phyloP scores from a whole-genome alignment of 257 asterid genomes.

The Eustoma russellianum region DNA sequence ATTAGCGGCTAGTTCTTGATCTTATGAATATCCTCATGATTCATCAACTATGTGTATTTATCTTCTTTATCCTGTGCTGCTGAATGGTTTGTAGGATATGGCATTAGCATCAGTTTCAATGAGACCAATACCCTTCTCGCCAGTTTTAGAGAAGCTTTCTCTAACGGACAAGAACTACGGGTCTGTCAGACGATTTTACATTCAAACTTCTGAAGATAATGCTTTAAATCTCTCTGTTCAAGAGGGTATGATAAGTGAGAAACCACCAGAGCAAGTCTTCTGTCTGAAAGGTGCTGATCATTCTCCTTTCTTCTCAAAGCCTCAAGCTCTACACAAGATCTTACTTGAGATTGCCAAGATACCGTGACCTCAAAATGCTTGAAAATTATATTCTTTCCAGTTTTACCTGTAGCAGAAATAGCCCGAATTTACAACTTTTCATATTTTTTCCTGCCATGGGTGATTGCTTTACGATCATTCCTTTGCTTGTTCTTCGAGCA shows the following conservation, averaged over 20 bases:
- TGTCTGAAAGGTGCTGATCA: conserved; percentile 87
- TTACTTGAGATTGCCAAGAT: conserved; percentile 71
- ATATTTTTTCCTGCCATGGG: too few species aligned
- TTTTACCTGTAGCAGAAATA: too few species aligned
- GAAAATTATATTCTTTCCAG: too few species aligned
- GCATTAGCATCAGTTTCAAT: conserved; percentile 94
- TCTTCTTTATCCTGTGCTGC: conserved; percentile 10
- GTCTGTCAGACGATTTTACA: conserved; percentile 68
- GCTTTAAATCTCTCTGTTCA: conserved; percentile 69
- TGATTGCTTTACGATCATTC: too few species aligned
- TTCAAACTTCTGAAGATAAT: conserved; percentile 73
- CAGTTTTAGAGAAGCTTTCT: conserved; percentile 74
- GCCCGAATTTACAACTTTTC: too few species aligned
- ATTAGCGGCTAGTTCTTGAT: background rate
- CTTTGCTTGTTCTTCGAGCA: too few species aligned
- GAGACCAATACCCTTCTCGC: conserved; percentile 89
- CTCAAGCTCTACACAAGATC: conserved; percentile 81
- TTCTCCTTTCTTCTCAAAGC: conserved; percentile 94
- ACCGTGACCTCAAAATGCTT: conserved; percentile 13
- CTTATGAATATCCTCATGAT: background rate
- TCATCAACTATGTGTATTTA: background rate
- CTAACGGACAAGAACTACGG: conserved; percentile 75
- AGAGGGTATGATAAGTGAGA: conserved; percentile 54
- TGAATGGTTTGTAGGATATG: conserved; percentile 52
- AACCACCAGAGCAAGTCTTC: conserved; percentile 69